Conservation (phyloP, 768 basidiomycete genomes). For the Hydnomerulius pinastri region DNA sequence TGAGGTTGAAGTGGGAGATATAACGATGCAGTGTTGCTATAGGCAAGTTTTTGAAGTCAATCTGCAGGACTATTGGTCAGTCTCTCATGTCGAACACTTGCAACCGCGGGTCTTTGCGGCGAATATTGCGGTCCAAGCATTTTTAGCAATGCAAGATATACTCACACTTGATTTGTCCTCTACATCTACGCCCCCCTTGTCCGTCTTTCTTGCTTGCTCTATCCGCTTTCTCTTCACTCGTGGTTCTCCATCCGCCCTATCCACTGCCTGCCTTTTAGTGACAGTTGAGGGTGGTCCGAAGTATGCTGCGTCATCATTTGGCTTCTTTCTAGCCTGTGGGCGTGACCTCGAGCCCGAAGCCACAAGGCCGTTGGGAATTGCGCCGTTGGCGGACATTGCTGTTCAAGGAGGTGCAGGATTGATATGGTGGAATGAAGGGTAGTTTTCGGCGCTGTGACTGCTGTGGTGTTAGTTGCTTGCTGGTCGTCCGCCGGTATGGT, state of each 20-base stretch:
- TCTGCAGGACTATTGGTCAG: slow-evolving; percentile 42
- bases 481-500: too few species aligned
- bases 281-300: slow-evolving; percentile 58
- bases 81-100: slow-evolving; percentile 1
- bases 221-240: slow-evolving; percentile 73
- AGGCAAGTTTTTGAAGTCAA: slow-evolving; percentile 78
- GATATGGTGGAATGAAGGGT: background rate
- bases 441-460: background rate
- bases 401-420: background rate
- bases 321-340: slow-evolving; percentile 62
- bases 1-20: slow-evolving; percentile 69
- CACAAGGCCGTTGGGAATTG: slow-evolving; percentile 18
- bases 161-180: slow-evolving; percentile 33
- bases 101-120: background rate
- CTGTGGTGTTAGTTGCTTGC: too few species aligned
- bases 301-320: slow-evolving; percentile 71
- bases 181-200: slow-evolving; percentile 40
- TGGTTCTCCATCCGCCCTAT: slow-evolving; percentile 73
- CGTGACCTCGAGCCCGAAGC: slow-evolving; percentile 58
- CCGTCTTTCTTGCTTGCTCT: slow-evolving; percentile 43
- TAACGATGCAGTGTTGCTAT: slow-evolving; percentile 67
- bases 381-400: slow-evolving; percentile 28
- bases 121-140: background rate
- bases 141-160: slow-evolving; percentile 2
- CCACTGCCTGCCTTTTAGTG: slow-evolving; percentile 64